Conservation (phyloP, 2,329 filamentous ascomycete genomes). For the Venturia effusa region DNA sequence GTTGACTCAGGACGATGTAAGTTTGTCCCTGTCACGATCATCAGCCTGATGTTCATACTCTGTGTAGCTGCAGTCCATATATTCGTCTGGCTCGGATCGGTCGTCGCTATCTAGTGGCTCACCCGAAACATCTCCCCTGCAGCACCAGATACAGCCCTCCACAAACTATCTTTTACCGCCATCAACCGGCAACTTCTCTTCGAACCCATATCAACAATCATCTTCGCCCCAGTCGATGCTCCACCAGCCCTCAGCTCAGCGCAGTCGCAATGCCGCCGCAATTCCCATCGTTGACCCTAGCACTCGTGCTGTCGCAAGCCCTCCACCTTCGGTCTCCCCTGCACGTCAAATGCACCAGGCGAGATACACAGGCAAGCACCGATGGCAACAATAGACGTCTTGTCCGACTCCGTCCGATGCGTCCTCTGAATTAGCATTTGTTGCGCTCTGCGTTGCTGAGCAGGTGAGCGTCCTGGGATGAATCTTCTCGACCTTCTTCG, state of each 20-base stretch:
- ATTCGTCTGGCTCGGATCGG: conserved; percentile 79
- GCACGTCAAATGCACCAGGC: conserved; percentile 52
- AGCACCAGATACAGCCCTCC: conserved; percentile 64
- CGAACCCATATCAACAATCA: conserved; percentile 47
- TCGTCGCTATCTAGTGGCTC: conserved; percentile 93
- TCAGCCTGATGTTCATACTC: conserved; percentile 21
- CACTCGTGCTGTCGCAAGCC: conserved; percentile 84
- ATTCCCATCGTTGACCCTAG: conserved; percentile 96
- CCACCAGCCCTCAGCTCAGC: conserved; percentile 81
- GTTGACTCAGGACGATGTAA: conserved; percentile 86
- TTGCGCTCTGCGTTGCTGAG: conserved; percentile 27
- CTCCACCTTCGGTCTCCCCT: conserved; percentile 57
- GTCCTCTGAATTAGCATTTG: conserved; percentile 19
- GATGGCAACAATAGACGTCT: conserved; percentile 20
- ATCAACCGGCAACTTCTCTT: conserved; percentile 41
- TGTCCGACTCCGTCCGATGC: conserved; percentile 12
- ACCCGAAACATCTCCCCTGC: conserved; percentile 80
- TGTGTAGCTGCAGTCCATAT: conserved; percentile 74
- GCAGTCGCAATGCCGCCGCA: conserved; percentile 64
- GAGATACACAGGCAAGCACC: conserved; percentile 17
- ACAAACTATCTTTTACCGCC: conserved; percentile 63
- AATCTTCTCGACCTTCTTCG: neutral
- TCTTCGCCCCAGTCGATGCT: conserved; percentile 63
- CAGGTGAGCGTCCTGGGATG: conserved; percentile 12
- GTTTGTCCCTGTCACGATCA: conserved; percentile 16